These are phyloP conservation scores for Didymella segeticola DNA, from an alignment of 2,329 filamentous ascomycete genomes.

Conservation along the genomic window DNA sequence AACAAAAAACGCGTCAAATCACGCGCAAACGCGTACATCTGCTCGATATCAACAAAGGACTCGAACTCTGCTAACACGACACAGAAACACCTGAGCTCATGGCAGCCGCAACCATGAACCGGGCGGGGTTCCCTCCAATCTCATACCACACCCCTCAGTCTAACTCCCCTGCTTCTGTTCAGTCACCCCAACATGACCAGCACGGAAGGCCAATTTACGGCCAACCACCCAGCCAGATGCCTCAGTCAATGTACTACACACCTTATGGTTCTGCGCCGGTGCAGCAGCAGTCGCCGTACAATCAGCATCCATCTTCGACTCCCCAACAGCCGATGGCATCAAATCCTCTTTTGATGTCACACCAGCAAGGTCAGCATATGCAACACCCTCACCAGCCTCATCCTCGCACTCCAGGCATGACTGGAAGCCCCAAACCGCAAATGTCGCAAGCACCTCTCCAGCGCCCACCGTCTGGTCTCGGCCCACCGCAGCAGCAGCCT, in stretches of 20 bases:
- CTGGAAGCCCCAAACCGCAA: constrained; percentile 62
- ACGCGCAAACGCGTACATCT: constrained; percentile 14
- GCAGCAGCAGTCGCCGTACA: constrained; percentile 64
- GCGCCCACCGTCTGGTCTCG: constrained; percentile 60
- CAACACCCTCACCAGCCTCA: constrained; percentile 51
- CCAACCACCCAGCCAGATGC: constrained; percentile 77
- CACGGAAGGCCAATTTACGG: constrained; percentile 83
- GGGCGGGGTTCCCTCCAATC: constrained; percentile 79
- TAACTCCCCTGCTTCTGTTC: constrained; percentile 91
- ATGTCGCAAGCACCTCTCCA: constrained; percentile 61
- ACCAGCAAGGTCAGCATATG: constrained; percentile 53
- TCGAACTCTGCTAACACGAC: constrained; percentile 58
- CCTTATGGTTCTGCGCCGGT: constrained; percentile 56
- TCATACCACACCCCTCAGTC: constrained; percentile 91
- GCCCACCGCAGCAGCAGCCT: constrained; percentile 49
- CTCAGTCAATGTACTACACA: constrained; percentile 82
- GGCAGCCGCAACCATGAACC: constrained; percentile 71
- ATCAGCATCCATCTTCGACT: constrained; percentile 61
- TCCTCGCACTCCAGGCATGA: constrained; percentile 65
- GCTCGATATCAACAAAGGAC: neutral
- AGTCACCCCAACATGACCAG: constrained; percentile 90
- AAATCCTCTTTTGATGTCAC: constrained; percentile 61
- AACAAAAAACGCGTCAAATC: constrained; percentile 7
- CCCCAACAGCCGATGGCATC: constrained; percentile 62
- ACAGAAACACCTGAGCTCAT: constrained; percentile 77